A percentile compares a stretch with the other conserved stretches of the same genome.
Conservation (phyloP, 2,329 filamentous ascomycete species). For the Fusarium coicis region DNA sequence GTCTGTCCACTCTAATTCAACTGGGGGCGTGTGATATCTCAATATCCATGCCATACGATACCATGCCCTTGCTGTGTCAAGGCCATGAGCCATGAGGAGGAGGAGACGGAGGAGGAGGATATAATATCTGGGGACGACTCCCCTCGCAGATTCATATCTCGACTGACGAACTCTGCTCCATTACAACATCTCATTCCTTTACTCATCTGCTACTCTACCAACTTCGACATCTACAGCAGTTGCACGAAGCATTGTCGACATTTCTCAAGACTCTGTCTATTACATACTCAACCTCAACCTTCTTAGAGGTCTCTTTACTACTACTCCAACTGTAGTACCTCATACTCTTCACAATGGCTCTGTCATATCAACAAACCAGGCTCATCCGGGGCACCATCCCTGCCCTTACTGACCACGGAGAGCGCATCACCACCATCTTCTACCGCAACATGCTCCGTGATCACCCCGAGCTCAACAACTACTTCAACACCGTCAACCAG, state of each 20-base stretch:
- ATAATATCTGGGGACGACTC: conserved; percentile 38
- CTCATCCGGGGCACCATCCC: conserved; percentile 78
- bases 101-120: conserved; percentile 16
- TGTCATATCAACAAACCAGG: conserved; percentile 66
- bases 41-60: conserved; percentile 6
- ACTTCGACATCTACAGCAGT: neutral
- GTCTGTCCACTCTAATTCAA: conserved; percentile 14
- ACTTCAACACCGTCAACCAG: conserved; percentile 69
- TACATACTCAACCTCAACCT: neutral
- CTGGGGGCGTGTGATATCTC: conserved; percentile 26
- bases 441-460: conserved; percentile 75
- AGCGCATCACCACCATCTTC: conserved; percentile 75
- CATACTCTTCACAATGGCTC: conserved; percentile 46
- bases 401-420: conserved; percentile 73
- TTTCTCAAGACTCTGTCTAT: neutral
- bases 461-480: conserved; percentile 73
- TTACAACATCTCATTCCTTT: conserved; percentile 6
- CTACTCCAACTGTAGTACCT: conserved; percentile 1
- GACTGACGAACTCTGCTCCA: conserved; percentile 10
- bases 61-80: conserved; percentile 18
- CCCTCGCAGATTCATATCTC: neutral
- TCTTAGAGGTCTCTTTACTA: neutral
- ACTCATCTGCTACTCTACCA: neutral
- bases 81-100: neutral
- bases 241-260: neutral